A percentile compares a stretch with the other conserved stretches of the same genome.
Evolutionary conservation across 495 filamentous ascomycete species (phyloP).

Genomic region (Lepraria neglecta): DNA sequence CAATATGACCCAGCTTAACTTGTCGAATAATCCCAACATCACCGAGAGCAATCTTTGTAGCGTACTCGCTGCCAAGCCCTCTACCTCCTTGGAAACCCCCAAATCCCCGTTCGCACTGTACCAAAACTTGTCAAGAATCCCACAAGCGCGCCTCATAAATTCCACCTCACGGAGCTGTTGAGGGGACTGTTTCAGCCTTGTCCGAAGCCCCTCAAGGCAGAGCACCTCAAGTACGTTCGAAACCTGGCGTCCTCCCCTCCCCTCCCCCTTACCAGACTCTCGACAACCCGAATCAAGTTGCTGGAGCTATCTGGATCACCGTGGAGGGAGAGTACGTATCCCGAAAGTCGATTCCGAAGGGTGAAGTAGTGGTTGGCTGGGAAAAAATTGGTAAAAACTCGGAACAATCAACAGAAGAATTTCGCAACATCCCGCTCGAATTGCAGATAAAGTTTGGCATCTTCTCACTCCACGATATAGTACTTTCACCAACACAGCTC

Average conservation of each 20-base stretch:
- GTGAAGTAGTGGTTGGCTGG: background rate
- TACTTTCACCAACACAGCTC: background rate
- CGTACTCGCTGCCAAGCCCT: background rate
- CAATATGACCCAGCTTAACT: background rate
- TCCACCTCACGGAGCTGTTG: background rate
- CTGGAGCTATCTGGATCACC: background rate
- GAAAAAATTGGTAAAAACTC: background rate
- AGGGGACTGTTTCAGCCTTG: background rate
- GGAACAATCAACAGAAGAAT: background rate
- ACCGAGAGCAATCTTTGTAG: background rate
- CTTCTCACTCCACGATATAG: background rate
- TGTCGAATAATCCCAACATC: background rate
- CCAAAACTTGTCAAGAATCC: background rate
- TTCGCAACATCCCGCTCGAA: background rate
- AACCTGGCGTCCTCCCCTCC: background rate
- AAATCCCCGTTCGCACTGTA: background rate
- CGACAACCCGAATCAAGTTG: background rate
- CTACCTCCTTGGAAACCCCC: background rate
- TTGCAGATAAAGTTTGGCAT: background rate
- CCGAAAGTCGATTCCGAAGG: background rate
- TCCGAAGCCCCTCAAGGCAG: background rate
- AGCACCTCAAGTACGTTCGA: background rate
- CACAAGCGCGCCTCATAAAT: background rate
- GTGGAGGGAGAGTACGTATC: background rate
- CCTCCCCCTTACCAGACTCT: no score